phyloP scores from a whole-genome alignment of 495 filamentous ascomycete species.

The Pyrenula aspistea region DNA sequence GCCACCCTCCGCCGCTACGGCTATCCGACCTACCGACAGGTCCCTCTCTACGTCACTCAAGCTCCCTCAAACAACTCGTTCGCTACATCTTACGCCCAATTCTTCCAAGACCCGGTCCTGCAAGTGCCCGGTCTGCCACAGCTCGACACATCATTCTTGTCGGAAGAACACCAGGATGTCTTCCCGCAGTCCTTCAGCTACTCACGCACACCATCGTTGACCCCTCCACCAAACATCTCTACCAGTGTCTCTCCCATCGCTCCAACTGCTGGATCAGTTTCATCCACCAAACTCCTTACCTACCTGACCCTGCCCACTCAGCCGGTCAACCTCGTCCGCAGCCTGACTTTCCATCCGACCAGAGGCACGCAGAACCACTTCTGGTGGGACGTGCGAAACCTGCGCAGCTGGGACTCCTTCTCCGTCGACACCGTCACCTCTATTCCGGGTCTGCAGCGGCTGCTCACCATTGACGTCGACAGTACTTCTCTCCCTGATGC shows the following conservation, averaged over 20 bases:
- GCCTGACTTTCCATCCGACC: conserved; percentile 55
- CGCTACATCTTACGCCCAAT: conserved; percentile 29
- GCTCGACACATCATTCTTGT: conserved; percentile 6
- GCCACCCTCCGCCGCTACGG: conserved; percentile 54
- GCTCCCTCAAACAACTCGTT: conserved; percentile 33
- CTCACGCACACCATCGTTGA: not conserved
- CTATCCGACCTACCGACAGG: conserved; percentile 70
- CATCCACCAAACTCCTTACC: conserved; percentile 60
- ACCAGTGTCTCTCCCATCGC: conserved; percentile 4
- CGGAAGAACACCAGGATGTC: conserved; percentile 13
- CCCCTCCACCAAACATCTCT: not conserved
- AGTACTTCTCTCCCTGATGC: conserved; percentile 50
- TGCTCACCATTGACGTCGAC: conserved; percentile 61
- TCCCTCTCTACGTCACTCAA: conserved; percentile 53
- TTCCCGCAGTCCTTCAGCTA: conserved; percentile 17
- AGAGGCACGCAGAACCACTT: conserved; percentile 68
- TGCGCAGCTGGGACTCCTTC: conserved; percentile 73
- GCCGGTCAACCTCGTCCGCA: conserved; percentile 68
- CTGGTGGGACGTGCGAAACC: conserved; percentile 89
- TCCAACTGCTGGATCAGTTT: conserved; percentile 23
- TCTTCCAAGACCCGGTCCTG: conserved; percentile 6
- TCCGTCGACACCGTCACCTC: conserved; percentile 56
- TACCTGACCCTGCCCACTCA: conserved; percentile 74
- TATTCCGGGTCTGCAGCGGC: conserved; percentile 57
- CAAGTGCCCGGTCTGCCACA: conserved; percentile 20